phyloP scores from a whole-genome alignment of 805 yeast species.

The Monosporozyma aerobia region DNA sequence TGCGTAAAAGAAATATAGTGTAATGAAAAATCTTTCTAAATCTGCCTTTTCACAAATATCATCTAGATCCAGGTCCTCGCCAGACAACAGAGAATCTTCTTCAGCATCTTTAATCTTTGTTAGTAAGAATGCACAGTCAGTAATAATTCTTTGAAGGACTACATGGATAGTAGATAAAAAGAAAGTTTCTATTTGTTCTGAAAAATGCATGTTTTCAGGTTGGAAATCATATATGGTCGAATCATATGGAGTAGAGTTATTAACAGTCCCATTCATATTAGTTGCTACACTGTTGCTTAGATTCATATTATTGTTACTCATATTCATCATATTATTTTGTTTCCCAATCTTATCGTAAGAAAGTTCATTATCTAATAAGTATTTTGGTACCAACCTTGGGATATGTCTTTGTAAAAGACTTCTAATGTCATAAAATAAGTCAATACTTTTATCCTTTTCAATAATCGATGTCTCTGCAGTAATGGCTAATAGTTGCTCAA shows the following conservation, averaged over 20 bases:
- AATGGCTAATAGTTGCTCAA: slow-evolving; percentile 56
- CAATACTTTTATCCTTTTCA: slow-evolving; percentile 32
- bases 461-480: slow-evolving; percentile 47
- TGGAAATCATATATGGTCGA: slow-evolving; percentile 1
- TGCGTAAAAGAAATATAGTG: slow-evolving; percentile 60
- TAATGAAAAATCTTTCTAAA: slow-evolving; percentile 74
- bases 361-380: slow-evolving; percentile 37
- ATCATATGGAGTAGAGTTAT: neutral
- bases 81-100: slow-evolving; percentile 59
- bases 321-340: slow-evolving; percentile 1
- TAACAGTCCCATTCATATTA: neutral
- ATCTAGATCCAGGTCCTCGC: slow-evolving; percentile 47
- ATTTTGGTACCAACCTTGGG: slow-evolving; percentile 46
- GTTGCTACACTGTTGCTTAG: neutral
- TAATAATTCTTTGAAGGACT: slow-evolving; percentile 48
- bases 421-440: slow-evolving; percentile 55
- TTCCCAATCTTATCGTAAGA: neutral
- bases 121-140: slow-evolving; percentile 55
- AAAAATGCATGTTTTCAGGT: slow-evolving; percentile 12
- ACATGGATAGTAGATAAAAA: slow-evolving; percentile 38
- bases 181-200: slow-evolving; percentile 22
- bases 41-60: slow-evolving; percentile 68
- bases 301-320: neutral
- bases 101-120: slow-evolving; percentile 64
- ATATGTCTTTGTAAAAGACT: slow-evolving; percentile 56